phyloP scores from a whole-genome alignment of 306 rosid species.

The Fragaria vesca region DNA sequence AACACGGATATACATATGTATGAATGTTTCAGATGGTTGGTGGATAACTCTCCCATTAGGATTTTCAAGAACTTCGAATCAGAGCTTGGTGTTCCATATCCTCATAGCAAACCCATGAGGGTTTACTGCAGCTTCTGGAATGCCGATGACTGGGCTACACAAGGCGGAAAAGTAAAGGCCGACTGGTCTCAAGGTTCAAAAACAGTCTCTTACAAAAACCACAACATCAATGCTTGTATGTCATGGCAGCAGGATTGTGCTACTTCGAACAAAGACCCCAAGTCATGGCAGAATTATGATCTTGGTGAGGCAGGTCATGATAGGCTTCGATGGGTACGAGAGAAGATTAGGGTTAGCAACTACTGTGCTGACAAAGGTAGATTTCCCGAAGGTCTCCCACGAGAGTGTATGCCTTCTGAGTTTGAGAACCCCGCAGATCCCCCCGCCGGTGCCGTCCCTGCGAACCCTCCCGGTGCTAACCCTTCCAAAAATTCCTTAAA shows the following conservation, averaged over 20 bases:
- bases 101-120: slow-evolving; percentile 8
- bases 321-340: slow-evolving; percentile 33
- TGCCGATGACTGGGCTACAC: slow-evolving; percentile 4
- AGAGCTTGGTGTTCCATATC: slow-evolving; percentile 32
- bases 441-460: neutral
- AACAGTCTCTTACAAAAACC: slow-evolving; percentile 38
- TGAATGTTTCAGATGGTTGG: slow-evolving; percentile 28
- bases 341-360: slow-evolving; percentile 34
- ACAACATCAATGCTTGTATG: slow-evolving; percentile 30
- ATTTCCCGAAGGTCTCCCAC: slow-evolving; percentile 40
- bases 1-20: neutral
- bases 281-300: slow-evolving; percentile 11
- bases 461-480: neutral
- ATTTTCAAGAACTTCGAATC: slow-evolving; percentile 40
- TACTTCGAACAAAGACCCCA: neutral
- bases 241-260: neutral
- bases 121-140: slow-evolving; percentile 46
- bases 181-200: slow-evolving; percentile 45
- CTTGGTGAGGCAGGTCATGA: slow-evolving; percentile 25
- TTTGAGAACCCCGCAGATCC: neutral
- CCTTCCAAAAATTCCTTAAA: no score
- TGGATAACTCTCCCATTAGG: slow-evolving; percentile 37
- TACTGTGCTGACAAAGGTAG: slow-evolving; percentile 31
- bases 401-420: slow-evolving; percentile 23
- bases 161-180: slow-evolving; percentile 44